phyloP scores from a whole-genome alignment of 129 eudicot species.

The Cynara cardunculus region DNA sequence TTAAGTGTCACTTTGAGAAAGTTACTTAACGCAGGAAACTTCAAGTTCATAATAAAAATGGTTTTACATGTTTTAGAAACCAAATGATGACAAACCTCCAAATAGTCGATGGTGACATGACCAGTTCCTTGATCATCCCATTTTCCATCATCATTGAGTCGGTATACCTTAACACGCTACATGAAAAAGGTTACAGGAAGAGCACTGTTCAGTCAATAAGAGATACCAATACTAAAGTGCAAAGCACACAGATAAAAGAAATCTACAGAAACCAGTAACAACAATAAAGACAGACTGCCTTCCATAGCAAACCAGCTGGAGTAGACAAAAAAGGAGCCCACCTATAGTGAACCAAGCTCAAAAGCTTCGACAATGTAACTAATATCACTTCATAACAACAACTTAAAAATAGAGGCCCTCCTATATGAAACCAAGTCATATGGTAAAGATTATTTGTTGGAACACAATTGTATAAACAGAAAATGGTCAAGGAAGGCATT shows the following conservation, averaged over 20 bases:
- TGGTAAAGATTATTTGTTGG: neutral
- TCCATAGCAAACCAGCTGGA: neutral
- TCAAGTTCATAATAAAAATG: neutral
- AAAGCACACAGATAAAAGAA: neutral
- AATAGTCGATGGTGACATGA: conserved; percentile 81
- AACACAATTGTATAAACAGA: neutral
- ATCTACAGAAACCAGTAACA: neutral
- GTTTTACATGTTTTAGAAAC: neutral
- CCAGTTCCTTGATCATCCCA: conserved; percentile 99
- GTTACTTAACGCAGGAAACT: neutral
- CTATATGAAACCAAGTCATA: neutral
- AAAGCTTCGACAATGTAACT: neutral
- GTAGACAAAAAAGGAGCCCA: neutral
- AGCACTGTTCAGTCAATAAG: conserved; percentile 1
- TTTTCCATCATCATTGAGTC: conserved; percentile 78
- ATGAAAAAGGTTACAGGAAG: conserved; percentile 7
- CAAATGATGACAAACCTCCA: conserved; percentile 54
- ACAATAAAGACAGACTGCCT: neutral
- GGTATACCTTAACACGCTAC: conserved; percentile 92
- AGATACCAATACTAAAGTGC: neutral
- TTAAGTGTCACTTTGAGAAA: conserved; percentile 10
- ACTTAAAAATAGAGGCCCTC: neutral
- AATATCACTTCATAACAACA: neutral
- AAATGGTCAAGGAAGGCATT: neutral
- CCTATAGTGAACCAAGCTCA: neutral